Conservation (phyloP, 2,329 filamentous ascomycete species). For the Talaromyces islandicus region DNA sequence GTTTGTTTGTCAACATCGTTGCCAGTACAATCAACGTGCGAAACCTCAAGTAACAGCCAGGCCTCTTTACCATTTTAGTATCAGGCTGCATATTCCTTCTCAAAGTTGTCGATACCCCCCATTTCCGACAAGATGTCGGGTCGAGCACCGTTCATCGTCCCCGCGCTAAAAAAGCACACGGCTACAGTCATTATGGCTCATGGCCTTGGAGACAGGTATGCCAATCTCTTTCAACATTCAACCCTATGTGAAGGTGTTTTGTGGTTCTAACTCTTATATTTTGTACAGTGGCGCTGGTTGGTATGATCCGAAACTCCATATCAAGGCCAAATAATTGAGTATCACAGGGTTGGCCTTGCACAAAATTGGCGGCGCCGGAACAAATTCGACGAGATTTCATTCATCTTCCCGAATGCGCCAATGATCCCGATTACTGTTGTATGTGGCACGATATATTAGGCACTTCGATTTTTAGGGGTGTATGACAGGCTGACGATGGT, state of each 20-base stretch:
- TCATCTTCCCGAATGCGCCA: conserved; percentile 89
- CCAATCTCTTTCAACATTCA: not conserved
- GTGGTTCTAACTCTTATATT: not conserved
- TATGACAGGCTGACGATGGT: not conserved
- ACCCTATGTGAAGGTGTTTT: not conserved
- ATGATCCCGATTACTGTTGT: conserved; percentile 78
- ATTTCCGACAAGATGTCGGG: conserved; percentile 33
- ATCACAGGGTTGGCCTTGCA: conserved; percentile 64
- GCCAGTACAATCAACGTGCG: no score
- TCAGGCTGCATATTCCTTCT: not conserved
- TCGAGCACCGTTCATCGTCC: conserved; percentile 62
- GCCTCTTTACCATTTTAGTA: not conserved
- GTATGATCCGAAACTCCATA: conserved; percentile 23
- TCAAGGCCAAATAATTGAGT: not conserved
- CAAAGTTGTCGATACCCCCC: not conserved
- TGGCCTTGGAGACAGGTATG: conserved; percentile 80
- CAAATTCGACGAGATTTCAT: conserved; percentile 83
- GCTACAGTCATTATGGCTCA: conserved; percentile 93
- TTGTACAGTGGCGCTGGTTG: conserved; percentile 42
- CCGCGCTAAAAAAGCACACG: conserved; percentile 76
- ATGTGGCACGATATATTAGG: conserved; percentile 24
- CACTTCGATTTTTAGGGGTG: not conserved
- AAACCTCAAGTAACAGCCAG: no score
- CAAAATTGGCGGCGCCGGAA: conserved; percentile 78
- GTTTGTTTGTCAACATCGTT: not conserved